Conservation (phyloP, 305 asterid genomes). For the Euphrasia arctica region DNA sequence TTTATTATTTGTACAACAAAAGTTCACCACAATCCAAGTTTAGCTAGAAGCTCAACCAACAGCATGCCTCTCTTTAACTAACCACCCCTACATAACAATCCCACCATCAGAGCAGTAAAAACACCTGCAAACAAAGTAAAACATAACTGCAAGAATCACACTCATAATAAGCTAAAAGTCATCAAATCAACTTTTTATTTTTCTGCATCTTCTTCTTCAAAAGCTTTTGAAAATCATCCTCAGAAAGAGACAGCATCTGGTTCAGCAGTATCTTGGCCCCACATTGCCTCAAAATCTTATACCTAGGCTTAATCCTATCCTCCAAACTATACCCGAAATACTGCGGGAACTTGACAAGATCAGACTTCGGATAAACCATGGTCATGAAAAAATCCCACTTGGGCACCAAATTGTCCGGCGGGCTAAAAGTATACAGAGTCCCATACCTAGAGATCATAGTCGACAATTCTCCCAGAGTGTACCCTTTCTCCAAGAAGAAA, state of each 20-base stretch:
- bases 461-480: constrained; percentile 48
- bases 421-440: constrained; percentile 76
- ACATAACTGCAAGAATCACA: constrained; percentile 9
- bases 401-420: constrained; percentile 57
- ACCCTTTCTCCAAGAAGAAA: constrained; percentile 70
- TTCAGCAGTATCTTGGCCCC: constrained; percentile 62
- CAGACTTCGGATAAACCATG: constrained; percentile 65
- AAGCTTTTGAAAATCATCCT: constrained; percentile 50
- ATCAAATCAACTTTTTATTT: constrained; percentile 13
- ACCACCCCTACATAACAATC: too few species aligned
- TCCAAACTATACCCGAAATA: constrained; percentile 88
- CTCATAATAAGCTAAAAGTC: constrained; percentile 9
- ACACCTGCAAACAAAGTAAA: neutral
- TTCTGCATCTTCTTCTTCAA: constrained; percentile 61
- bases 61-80: neutral
- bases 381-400: constrained; percentile 81
- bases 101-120: neutral
- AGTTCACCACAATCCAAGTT: neutral
- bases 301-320: constrained; percentile 83
- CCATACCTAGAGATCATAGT: constrained; percentile 77
- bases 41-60: constrained; percentile 3
- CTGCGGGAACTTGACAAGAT: constrained; percentile 82
- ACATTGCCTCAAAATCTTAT: constrained; percentile 47
- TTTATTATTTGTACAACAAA: too few species aligned
- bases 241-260: constrained; percentile 73